Conservation (phyloP, 352 stramenopile species). For the Pythium monospermum region DNA sequence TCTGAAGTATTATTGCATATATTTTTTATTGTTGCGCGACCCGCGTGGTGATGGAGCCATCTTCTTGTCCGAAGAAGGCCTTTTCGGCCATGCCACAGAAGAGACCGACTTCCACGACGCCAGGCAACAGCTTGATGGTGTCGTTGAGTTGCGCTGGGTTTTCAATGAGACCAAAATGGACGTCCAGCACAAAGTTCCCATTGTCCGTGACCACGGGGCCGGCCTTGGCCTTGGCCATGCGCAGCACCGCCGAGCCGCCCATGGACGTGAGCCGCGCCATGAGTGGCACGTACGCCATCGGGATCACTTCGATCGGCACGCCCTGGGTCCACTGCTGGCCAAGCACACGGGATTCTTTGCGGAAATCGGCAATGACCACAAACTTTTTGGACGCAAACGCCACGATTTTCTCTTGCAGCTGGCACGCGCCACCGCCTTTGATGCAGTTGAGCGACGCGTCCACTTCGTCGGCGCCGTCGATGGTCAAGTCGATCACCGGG, state of each 20-base stretch:
- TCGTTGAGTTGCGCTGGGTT: conserved; percentile 64
- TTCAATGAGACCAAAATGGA: conserved; percentile 75
- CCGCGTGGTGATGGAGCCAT: conserved; percentile 75
- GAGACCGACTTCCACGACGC: conserved; percentile 85
- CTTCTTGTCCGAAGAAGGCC: conserved; percentile 82
- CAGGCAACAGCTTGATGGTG: conserved; percentile 74
- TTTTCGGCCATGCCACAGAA: conserved; percentile 88
- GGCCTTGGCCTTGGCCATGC: conserved; percentile 88
- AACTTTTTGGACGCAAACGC: conserved; percentile 95
- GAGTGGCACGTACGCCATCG: conserved; percentile 96
- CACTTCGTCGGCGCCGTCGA: conserved; percentile 98
- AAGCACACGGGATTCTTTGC: conserved; percentile 87
- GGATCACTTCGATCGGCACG: conserved; percentile 96
- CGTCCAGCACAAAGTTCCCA: conserved; percentile 89
- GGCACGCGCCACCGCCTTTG: conserved; percentile 96
- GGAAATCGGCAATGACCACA: conserved; percentile 95
- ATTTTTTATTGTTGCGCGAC: conserved; percentile 26
- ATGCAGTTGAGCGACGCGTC: conserved; percentile 97
- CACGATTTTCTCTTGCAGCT: conserved; percentile 94
- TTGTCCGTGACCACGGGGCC: conserved; percentile 98
- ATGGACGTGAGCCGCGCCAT: conserved; percentile 68
- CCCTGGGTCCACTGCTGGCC: conserved; percentile 87
- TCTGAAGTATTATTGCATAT: background rate
- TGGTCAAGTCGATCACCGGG: conserved; percentile 95
- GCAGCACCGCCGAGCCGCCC: conserved; percentile 51